phyloP scores from a whole-genome alignment of 768 basidiomycete species.

The Tulasnella sp. region DNA sequence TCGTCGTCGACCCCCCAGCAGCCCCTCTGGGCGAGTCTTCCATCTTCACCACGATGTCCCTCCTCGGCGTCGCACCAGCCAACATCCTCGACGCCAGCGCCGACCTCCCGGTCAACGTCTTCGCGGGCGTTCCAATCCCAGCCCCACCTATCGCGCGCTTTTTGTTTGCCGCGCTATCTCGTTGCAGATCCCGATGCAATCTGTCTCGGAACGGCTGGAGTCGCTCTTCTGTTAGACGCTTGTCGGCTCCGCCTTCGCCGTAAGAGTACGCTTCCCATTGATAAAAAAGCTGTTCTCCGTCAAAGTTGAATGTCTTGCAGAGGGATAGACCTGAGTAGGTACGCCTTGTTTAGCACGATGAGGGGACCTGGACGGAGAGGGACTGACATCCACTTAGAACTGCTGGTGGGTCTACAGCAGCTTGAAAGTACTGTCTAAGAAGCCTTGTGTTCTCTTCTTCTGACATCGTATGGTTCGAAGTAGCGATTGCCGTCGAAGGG shows the following conservation, averaged over 20 bases:
- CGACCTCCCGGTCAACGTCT: neutral
- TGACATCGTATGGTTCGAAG: neutral
- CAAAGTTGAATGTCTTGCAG: constrained; percentile 28
- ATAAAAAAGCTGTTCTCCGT: constrained; percentile 30
- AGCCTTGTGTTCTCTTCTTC: neutral
- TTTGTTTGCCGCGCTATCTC: neutral
- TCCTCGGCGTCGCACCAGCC: neutral
- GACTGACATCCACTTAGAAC: constrained; percentile 28
- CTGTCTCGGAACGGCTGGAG: constrained; percentile 21
- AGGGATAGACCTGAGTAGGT: constrained; percentile 28
- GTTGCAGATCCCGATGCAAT: constrained; percentile 24
- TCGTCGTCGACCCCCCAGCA: constrained; percentile 11
- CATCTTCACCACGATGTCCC: neutral
- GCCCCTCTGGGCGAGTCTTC: constrained; percentile 12
- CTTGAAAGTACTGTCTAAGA: constrained; percentile 22
- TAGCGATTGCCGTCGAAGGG: neutral
- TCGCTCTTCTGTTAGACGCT: neutral
- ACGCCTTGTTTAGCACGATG: neutral
- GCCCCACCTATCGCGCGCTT: neutral
- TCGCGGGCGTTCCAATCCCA: neutral
- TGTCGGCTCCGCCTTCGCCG: neutral
- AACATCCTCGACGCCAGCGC: neutral
- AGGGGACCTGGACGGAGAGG: neutral
- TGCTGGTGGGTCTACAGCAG: constrained; percentile 23
- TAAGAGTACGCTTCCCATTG: constrained; percentile 35